Percentiles rank a stretch among this genome's conserved stretches.
These are phyloP conservation scores for Aspergillus sergii DNA, from an alignment of 2,329 filamentous ascomycete genomes.

Conservation along the genomic window DNA sequence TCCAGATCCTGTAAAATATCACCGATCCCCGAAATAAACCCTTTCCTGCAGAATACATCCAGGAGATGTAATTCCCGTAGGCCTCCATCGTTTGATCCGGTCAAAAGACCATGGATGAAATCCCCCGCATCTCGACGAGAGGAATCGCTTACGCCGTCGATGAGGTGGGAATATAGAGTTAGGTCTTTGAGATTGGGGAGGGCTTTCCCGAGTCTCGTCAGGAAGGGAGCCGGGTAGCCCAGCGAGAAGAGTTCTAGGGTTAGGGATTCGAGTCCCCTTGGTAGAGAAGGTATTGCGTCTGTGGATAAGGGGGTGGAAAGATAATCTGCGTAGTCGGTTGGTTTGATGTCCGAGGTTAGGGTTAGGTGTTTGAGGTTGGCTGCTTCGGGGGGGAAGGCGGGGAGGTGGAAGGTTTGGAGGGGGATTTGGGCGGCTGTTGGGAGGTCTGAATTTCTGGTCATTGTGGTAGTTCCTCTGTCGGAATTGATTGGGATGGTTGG, in stretches of 20 bases:
- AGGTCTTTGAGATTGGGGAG: neutral
- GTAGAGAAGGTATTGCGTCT: neutral
- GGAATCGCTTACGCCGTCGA: neutral
- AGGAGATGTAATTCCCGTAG: neutral
- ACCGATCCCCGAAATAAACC: neutral
- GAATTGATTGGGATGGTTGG: no score
- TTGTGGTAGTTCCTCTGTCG: neutral
- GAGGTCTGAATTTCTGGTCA: neutral
- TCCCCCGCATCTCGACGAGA: neutral
- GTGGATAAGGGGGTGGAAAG: conserved; percentile 34
- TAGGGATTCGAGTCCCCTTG: neutral
- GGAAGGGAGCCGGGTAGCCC: neutral
- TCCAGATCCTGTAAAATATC: neutral
- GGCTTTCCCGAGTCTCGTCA: neutral
- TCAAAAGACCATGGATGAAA: neutral
- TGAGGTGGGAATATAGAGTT: neutral
- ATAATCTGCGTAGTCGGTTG: conserved; percentile 47
- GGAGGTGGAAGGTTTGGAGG: neutral
- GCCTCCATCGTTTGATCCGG: neutral
- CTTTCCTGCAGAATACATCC: neutral
- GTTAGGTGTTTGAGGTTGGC: neutral
- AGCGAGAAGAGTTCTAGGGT: neutral
- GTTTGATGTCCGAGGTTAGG: conserved; percentile 28
- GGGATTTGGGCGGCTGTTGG: neutral
- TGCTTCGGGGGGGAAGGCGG: neutral